phyloP scores from a whole-genome alignment of 148 eudicot species.

The Pharnaceum exiguum region DNA sequence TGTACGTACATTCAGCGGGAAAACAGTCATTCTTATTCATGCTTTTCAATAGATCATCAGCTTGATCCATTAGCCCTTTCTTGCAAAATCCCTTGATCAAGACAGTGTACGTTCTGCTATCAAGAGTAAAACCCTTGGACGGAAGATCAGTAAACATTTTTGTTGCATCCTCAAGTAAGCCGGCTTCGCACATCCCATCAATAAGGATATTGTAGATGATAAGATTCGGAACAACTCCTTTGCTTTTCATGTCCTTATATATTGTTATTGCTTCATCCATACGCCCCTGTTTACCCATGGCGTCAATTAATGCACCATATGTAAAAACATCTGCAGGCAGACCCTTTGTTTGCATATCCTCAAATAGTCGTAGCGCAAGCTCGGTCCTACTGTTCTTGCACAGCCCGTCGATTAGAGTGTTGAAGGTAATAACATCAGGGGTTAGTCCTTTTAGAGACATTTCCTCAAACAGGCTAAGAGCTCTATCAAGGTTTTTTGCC shows the following conservation, averaged over 20 bases:
- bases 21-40: neutral
- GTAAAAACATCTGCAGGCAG: neutral
- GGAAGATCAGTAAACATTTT: neutral
- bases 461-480: neutral
- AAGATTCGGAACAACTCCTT: neutral
- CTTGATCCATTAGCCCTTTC: neutral
- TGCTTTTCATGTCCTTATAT: neutral
- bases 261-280: conserved; percentile 2
- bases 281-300: neutral
- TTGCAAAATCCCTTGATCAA: neutral
- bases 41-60: neutral
- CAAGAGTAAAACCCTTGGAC: neutral
- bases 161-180: neutral
- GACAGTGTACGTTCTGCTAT: neutral
- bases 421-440: neutral
- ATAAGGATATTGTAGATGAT: neutral
- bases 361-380: neutral
- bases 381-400: neutral
- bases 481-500: neutral
- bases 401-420: neutral
- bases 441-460: neutral
- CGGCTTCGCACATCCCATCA: conserved; percentile 6
- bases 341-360: conserved; percentile 2
- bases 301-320: neutral
- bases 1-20: neutral